Percentiles rank a stretch among this genome's conserved stretches.
Evolutionary conservation across 345 rosid genomes (phyloP).

Genomic region (Eucalyptus coolabah): DNA sequence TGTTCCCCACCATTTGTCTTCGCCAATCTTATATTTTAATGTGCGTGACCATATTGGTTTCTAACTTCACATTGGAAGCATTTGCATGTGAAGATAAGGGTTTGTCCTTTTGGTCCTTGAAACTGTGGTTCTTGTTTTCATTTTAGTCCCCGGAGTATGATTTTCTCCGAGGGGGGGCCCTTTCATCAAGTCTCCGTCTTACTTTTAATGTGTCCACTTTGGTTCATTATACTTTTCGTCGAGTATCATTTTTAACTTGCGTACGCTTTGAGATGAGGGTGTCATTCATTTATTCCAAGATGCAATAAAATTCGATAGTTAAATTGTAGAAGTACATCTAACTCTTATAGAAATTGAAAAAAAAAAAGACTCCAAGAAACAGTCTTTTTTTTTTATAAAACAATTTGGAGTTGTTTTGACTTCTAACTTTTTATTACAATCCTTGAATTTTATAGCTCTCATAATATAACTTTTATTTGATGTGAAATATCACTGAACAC

Average conservation of each 20-base stretch:
- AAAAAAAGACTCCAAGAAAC: background rate
- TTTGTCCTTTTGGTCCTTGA: background rate
- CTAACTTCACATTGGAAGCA: conserved; percentile 12
- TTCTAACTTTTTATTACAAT: background rate
- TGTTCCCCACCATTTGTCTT: background rate
- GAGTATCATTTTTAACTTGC: background rate
- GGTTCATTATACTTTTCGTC: background rate
- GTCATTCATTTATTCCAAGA: background rate
- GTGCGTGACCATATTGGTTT: conserved; percentile 18
- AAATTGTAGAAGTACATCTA: background rate
- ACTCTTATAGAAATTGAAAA: background rate
- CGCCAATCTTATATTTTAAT: conserved; percentile 4
- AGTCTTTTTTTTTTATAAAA: background rate
- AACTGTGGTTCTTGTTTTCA: background rate
- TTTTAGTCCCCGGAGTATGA: background rate
- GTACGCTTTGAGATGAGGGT: background rate
- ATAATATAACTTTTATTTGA: background rate
- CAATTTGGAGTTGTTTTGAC: background rate
- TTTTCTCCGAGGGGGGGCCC: background rate
- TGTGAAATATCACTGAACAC: background rate
- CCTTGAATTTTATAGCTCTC: background rate
- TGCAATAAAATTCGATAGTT: background rate
- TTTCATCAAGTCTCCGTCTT: background rate
- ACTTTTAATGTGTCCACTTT: background rate
- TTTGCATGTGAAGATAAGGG: background rate